Percentiles rank a stretch among this genome's conserved stretches.
phyloP scores from a whole-genome alignment of 2,329 filamentous ascomycete species.

The Aspergillus bombycis region DNA sequence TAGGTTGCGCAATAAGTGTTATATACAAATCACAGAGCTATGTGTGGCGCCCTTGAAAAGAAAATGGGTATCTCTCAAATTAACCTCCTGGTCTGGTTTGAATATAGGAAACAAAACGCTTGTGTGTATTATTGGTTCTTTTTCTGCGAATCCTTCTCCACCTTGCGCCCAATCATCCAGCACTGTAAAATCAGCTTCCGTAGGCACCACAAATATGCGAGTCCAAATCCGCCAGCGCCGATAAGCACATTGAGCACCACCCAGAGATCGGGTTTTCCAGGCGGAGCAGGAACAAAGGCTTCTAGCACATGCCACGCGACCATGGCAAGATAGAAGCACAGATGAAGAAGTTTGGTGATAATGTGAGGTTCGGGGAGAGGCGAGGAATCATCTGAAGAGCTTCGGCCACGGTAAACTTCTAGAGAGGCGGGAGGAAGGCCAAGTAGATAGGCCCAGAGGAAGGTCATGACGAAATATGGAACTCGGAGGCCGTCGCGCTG shows the following conservation, averaged over 20 bases:
- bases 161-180: constrained; percentile 28
- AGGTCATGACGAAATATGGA: constrained; percentile 81
- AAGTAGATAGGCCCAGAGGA: constrained; percentile 89
- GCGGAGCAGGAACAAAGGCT: constrained; percentile 67
- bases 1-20: background rate
- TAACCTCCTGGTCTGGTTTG: constrained; percentile 13
- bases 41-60: background rate
- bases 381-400: constrained; percentile 31
- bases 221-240: constrained; percentile 79
- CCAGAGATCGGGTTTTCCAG: constrained; percentile 88
- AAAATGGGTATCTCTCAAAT: constrained; percentile 14
- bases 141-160: constrained; percentile 32
- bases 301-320: constrained; percentile 79
- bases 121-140: constrained; percentile 35
- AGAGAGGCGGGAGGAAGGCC: constrained; percentile 80
- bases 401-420: constrained; percentile 64
- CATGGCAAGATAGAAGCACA: constrained; percentile 77
- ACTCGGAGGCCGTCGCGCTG: constrained; percentile 80
- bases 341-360: constrained; percentile 72
- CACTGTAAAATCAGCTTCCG: constrained; percentile 58
- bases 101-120: constrained; percentile 1
- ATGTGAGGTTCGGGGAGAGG: constrained; percentile 53
- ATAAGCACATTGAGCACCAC: constrained; percentile 87
- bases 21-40: background rate
- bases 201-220: constrained; percentile 92